Evolutionary conservation across 768 basidiomycete genomes (phyloP).

Genomic region (Boletus tomentosulus): DNA sequence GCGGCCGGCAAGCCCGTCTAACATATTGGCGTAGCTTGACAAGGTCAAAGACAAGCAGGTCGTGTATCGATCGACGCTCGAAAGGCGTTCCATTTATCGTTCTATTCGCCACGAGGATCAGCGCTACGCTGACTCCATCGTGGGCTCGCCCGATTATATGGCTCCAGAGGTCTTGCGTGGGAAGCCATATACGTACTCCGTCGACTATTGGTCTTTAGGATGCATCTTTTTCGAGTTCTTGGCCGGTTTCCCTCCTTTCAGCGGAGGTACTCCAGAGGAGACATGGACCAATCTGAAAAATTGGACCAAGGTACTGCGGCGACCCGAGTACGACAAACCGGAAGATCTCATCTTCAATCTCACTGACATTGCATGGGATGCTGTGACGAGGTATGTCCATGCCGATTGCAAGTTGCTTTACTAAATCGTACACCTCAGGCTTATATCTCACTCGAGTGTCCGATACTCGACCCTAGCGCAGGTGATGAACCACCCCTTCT

Average conservation of each 20-base stretch:
- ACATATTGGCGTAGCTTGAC: slow-evolving; percentile 61
- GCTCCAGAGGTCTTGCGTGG: slow-evolving; percentile 90
- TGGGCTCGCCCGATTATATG: slow-evolving; percentile 99
- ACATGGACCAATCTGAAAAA: slow-evolving; percentile 99
- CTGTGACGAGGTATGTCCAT: slow-evolving; percentile 67
- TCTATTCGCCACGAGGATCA: slow-evolving; percentile 88
- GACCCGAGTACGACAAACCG: slow-evolving; percentile 93
- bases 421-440: slow-evolving; percentile 36
- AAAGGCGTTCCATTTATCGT: slow-evolving; percentile 91
- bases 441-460: slow-evolving; percentile 83
- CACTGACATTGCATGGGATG: slow-evolving; percentile 90
- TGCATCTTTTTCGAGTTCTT: slow-evolving; percentile 98
- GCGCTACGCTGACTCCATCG: slow-evolving; percentile 94
- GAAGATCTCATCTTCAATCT: slow-evolving; percentile 98
- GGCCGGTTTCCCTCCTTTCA: slow-evolving; percentile 97
- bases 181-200: slow-evolving; percentile 92
- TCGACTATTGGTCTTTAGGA: slow-evolving; percentile 98
- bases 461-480: slow-evolving; percentile 74
- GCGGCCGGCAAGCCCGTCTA: neutral
- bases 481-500: slow-evolving; percentile 80
- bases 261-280: slow-evolving; percentile 91
- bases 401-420: neutral
- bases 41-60: slow-evolving; percentile 93
- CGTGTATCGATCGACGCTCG: slow-evolving; percentile 86
- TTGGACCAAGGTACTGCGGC: slow-evolving; percentile 87